Base-by-base conservation (phyloP, 805 yeast genomes). In the Ogataea trehalophila region DNA sequence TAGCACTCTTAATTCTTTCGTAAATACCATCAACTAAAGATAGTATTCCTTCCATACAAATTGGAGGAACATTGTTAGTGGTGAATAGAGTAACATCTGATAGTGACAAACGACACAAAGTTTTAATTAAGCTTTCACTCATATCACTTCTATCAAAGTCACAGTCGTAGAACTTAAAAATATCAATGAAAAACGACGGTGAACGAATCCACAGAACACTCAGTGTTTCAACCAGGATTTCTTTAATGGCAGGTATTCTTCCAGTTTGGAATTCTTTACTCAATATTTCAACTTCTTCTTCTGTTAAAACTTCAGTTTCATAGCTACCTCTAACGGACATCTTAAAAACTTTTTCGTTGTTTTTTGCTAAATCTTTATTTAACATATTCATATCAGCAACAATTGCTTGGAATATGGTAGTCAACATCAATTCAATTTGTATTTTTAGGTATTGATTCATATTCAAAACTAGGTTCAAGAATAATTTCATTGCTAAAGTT, bases 61-160 rank as follows among this genome's bases (percentile, higher is more conserved):
- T 77, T 0, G 98, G 97, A 0, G 99, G 98, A 1, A 92, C 95
- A 58, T 79, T 84, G 37, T 86, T 87, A 0, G 96, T 87, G 0
- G 95, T 83, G 56, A 76, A 72, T 9, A 75, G 57, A 0, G 97
- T 95, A 11, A 92, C 78, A 60, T 90, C 96, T 0, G 98, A 95
- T 39, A 88, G 76, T 0, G 97, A 83, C 33, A 90, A 70, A 44
- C 85, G 78, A 45, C 95, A 81, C 45, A 94, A 72, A 41, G 85
- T 78, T 41, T 85, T 85, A 38, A 94, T 63, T 26, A 87, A 68
- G 36, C 80, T 77, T 20, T 76, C 76, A 15, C 92, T 76, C 47
- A 95, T 67, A 62, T 94, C 97, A 2, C 84, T 75, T 54, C 92
- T 80, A 50, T 89, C 95, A 54, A 89, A 82, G 60, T 89, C 92